These are phyloP conservation scores for Saksenaea vasiformis DNA, from an alignment of 371 early-diverging fungal species.

Conservation along the genomic window DNA sequence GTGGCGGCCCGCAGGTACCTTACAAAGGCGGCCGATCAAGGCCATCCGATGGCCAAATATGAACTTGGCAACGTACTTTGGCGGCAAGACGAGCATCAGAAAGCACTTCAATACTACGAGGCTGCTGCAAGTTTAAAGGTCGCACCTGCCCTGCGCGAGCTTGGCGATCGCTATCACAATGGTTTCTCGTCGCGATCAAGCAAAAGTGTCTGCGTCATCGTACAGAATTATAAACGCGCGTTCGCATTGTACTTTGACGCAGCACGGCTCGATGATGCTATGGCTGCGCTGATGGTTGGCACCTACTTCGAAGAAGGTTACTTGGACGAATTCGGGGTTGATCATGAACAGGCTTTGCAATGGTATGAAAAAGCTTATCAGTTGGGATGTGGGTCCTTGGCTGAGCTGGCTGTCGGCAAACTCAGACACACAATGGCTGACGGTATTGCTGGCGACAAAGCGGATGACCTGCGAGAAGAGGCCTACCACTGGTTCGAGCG, in stretches of 20 bases:
- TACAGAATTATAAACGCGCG: constrained; percentile 16
- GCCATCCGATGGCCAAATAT: constrained; percentile 31
- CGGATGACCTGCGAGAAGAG: constrained; percentile 5
- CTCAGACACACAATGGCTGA: constrained; percentile 20
- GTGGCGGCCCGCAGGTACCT: constrained; percentile 33
- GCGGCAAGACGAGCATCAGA: constrained; percentile 17
- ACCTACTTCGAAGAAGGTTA: constrained; percentile 22
- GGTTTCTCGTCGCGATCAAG: constrained; percentile 17
- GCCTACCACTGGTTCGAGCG: constrained; percentile 20
- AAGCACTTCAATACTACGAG: constrained; percentile 27
- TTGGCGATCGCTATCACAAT: constrained; percentile 23
- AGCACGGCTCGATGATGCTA: constrained; percentile 11
- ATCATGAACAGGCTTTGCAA: constrained; percentile 13
- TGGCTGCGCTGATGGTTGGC: constrained; percentile 18
- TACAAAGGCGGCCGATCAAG: constrained; percentile 14
- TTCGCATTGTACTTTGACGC: constrained; percentile 19
- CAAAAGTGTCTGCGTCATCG: constrained; percentile 13
- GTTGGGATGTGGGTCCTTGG: constrained; percentile 21
- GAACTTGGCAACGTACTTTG: constrained; percentile 32
- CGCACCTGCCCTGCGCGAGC: constrained; percentile 10
- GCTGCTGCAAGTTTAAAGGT: constrained; percentile 17
- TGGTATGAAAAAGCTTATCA: constrained; percentile 19
- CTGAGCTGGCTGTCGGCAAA: constrained; percentile 23
- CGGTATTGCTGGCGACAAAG: background rate
- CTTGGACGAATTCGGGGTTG: constrained; percentile 12